Evolutionary conservation across 108 stramenopile genomes (phyloP).

Genomic region (Skeletonema tropicum): DNA sequence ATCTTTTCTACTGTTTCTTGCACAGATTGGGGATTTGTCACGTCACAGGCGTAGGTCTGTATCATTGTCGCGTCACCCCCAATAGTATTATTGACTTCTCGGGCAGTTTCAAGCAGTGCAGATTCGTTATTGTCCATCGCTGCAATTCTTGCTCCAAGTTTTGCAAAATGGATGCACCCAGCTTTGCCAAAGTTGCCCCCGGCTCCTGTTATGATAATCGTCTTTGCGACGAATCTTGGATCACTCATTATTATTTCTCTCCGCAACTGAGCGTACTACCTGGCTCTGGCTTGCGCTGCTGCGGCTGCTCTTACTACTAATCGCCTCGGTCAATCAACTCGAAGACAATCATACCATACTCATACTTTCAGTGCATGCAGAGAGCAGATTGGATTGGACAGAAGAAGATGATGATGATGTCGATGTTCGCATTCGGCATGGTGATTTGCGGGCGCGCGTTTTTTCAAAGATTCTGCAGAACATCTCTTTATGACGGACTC

Average conservation of each 20-base stretch:
- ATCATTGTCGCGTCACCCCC: constrained; percentile 4
- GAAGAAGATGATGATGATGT: too few relatives aligned
- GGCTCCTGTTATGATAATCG: constrained; percentile 86
- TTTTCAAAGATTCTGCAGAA: too few relatives aligned
- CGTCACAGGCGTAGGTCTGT: constrained; percentile 60
- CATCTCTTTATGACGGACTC: not conserved
- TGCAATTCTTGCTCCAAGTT: constrained; percentile 80
- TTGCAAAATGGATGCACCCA: constrained; percentile 79
- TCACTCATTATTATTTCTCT: not conserved
- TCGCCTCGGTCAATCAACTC: too few relatives aligned
- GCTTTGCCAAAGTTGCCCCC: constrained; percentile 86
- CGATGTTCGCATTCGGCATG: too few relatives aligned
- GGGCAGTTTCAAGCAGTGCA: constrained; percentile 64
- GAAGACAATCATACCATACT: too few relatives aligned
- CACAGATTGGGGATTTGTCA: constrained; percentile 64
- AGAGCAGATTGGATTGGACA: too few relatives aligned
- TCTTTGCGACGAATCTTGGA: constrained; percentile 43
- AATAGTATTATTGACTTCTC: constrained; percentile 11
- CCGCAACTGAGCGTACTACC: too few relatives aligned
- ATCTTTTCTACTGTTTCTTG: constrained; percentile 46
- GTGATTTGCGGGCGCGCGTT: too few relatives aligned
- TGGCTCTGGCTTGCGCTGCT: too few relatives aligned
- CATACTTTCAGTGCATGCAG: too few relatives aligned
- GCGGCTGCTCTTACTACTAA: too few relatives aligned
- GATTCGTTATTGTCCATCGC: constrained; percentile 70